Evolutionary conservation across 768 basidiomycete species (phyloP).

Genomic region (Leccinum uliginosum): DNA sequence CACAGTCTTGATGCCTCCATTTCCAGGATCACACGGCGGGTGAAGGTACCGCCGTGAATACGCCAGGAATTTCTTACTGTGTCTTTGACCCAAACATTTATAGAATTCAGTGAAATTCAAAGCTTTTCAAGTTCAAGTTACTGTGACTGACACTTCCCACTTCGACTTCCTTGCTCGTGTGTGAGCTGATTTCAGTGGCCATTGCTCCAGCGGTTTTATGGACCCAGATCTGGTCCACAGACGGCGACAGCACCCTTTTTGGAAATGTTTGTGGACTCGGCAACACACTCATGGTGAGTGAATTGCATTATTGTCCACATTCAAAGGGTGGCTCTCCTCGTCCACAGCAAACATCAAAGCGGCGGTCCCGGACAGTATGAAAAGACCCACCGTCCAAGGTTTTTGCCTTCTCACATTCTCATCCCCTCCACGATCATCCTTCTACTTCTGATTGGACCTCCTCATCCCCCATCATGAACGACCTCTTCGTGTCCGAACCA

Average conservation of each 20-base stretch:
- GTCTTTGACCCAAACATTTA: background rate
- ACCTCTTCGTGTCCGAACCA: conserved; percentile 1
- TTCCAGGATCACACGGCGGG: background rate
- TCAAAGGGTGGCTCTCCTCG: background rate
- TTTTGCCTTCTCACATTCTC: background rate
- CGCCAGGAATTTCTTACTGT: background rate
- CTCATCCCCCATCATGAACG: background rate
- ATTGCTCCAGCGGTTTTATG: background rate
- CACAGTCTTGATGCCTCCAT: background rate
- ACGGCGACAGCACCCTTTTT: background rate
- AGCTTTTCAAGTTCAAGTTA: background rate
- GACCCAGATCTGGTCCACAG: conserved; percentile 3
- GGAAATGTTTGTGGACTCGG: conserved; percentile 2
- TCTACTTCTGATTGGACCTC: background rate
- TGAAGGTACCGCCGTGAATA: background rate
- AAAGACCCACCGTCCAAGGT: background rate
- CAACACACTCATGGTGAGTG: background rate
- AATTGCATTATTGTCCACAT: conserved; percentile 10
- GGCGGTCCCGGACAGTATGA: conserved; percentile 8
- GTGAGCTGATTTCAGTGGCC: background rate
- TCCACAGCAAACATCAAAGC: conserved; percentile 14
- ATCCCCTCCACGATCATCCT: background rate
- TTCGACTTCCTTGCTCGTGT: background rate
- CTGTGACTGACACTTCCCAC: too few species aligned
- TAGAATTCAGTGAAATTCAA: background rate